phyloP scores from a whole-genome alignment of 1,139 yeast genomes.

The Hemisphaericaspora xylanilytica region DNA sequence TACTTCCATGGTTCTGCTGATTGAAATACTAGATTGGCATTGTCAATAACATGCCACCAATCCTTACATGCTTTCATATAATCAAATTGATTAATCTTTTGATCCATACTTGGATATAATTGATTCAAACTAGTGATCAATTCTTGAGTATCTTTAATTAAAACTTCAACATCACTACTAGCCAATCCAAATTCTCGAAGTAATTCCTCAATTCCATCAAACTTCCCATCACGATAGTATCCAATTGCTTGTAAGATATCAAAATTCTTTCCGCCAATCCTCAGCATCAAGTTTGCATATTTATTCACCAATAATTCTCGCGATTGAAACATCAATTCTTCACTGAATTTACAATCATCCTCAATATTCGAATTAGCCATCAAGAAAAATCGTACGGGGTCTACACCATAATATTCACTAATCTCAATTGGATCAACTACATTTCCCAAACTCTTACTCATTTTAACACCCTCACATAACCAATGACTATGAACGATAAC shows the following conservation, averaged over 20 bases:
- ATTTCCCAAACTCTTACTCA: conserved; percentile 92
- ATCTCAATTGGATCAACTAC: conserved; percentile 88
- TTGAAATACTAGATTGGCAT: conserved; percentile 66
- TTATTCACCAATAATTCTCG: conserved; percentile 75
- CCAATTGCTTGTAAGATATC: conserved; percentile 48
- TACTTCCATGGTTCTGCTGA: conserved; percentile 58
- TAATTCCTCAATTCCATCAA: conserved; percentile 23
- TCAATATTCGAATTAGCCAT: conserved; percentile 73
- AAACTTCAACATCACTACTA: conserved; percentile 11
- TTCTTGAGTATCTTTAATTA: conserved; percentile 19
- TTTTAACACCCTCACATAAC: conserved; percentile 84
- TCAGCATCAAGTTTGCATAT: conserved; percentile 72
- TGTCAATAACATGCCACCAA: conserved; percentile 62
- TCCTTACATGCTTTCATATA: conserved; percentile 56
- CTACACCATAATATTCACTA: conserved; percentile 62
- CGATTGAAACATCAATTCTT: conserved; percentile 51
- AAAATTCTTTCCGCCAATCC: conserved; percentile 74
- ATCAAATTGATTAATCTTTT: conserved; percentile 47
- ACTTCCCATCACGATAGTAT: conserved; percentile 20
- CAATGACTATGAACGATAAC: conserved; percentile 93
- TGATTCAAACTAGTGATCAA: conserved; percentile 20
- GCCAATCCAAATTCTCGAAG: conserved; percentile 13
- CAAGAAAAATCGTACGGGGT: conserved; percentile 72
- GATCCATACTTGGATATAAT: conserved; percentile 35
- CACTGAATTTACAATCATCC: conserved; percentile 77